Evolutionary conservation across 768 basidiomycete species (phyloP), one percentile per base, ranked within the genome.

Genomic region (Daedaleopsis sinensis): DNA sequence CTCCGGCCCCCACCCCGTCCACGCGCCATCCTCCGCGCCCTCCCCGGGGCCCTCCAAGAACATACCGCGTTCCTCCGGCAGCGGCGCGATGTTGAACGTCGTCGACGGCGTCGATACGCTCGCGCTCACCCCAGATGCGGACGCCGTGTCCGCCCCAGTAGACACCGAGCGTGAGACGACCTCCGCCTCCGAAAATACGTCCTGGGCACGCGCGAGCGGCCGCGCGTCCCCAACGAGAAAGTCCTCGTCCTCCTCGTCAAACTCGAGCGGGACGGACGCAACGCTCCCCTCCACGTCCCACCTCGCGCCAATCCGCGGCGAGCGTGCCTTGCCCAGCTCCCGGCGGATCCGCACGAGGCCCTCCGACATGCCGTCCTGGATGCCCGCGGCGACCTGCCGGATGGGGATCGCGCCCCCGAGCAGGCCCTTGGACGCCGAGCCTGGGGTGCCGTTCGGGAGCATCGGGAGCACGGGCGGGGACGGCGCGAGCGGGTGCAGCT

Each of bases 171-270:
- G 64, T 7, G 70, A 71, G 36, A 63, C 55, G 8, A 60, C 63
- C 8, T 56, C 66, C n/a, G 39, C 36, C 32, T 63, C 66, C n/a
- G 52, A 24, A 24, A 55, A 65, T 3, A 23, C 32, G 18, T 54
- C 58, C 11, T 27, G 23, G 4, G 5, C 43, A 37, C 19, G 39
- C 36, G 3, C 12, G 13, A 21, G 47, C 47, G 36, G 38, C 58
- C 16, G 32, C 10, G 9, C 57, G 44, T 67, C 57, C 11, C 47
- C 64, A 1, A 60, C 66, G 19, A 76, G 55, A 66, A 88, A 85
- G 51, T 87, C 86, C 57, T 89, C 87, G 57, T 89, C 89, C 59
- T 86, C 84, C 67, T 89, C 86, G 54, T 87, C 87, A 68, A 90
- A 89, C 66, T 80, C 78, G 23, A 87, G 73, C 24, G 83, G 80